phyloP scores from a whole-genome alignment of 768 basidiomycete species.

The Crassisporium funariophilum region DNA sequence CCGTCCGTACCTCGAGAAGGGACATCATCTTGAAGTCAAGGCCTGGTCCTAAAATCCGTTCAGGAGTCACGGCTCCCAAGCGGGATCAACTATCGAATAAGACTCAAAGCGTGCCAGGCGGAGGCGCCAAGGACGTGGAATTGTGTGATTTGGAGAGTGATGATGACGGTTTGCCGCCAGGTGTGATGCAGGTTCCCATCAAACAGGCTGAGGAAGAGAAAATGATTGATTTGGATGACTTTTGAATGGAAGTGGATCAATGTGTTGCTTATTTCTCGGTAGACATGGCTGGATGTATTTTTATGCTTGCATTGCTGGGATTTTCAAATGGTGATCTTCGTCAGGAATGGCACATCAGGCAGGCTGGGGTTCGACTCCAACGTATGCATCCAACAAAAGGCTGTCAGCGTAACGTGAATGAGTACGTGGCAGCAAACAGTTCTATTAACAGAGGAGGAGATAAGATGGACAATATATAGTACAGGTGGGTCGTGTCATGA shows the following conservation, averaged over 20 bases:
- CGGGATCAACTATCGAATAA: neutral
- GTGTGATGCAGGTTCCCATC: conserved; percentile 2
- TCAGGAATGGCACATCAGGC: neutral
- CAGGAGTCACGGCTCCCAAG: conserved; percentile 51
- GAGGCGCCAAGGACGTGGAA: conserved; percentile 12
- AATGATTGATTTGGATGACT: conserved; percentile 51
- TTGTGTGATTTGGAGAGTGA: conserved; percentile 18
- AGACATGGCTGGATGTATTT: too few relatives aligned
- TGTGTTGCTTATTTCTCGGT: too few relatives aligned
- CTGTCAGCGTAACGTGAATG: too few relatives aligned
- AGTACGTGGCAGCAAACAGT: too few relatives aligned
- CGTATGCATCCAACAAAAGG: too few relatives aligned
- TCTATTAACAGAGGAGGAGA: neutral
- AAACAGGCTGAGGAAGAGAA: conserved; percentile 19
- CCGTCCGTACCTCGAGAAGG: conserved; percentile 50
- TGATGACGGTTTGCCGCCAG: conserved; percentile 31
- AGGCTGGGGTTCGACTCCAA: too few relatives aligned
- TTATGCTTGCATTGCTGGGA: neutral
- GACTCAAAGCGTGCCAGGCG: neutral
- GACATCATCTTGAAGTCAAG: conserved; percentile 61
- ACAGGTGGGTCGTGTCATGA: neutral
- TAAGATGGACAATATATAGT: neutral
- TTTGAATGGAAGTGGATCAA: conserved; percentile 15
- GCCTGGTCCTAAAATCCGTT: conserved; percentile 65
- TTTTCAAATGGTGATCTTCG: neutral